Evolutionary conservation across 169 alveolate genomes (phyloP), one percentile per base, ranked within the genome.

Genomic region (Pseudocohnilembus persalinus): DNA sequence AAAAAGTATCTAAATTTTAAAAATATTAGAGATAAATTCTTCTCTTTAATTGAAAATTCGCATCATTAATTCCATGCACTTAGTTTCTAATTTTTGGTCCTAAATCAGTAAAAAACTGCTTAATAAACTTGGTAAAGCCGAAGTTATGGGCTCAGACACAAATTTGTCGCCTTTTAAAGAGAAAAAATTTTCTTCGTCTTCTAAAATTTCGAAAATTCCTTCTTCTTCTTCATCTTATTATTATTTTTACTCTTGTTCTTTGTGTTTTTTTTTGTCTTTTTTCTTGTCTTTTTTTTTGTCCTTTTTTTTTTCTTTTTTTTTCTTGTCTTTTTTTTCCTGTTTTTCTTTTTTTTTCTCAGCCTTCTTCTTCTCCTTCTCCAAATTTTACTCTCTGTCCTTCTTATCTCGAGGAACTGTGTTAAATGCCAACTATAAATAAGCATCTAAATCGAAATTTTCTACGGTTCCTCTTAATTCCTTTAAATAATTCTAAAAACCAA

Each of bases 11-110:
- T 82, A 74, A 35, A 82, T 27, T 20, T 82, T 73, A 16, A 1
- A 74, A 27, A 82, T 1, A 74, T 82, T 82, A 29, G 32, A 16
- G 49, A 34, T 73, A n/a, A 82, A 82, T 82, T 82, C 81, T 29
- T 82, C 80, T 82, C 75, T 82, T 34, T 82, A 74, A 28, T 78
- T 82, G 75, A 82, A 82, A n/a, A 82, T 33, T 74, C 87, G 72
- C 75, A 82, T 33, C 6, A 82, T 32, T 11, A 82, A 31, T 34
- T 74, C 29, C 16, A 82, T 27, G 76, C 81, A 33, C 34, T 80
- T 82, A 27, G 73, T 82, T 74, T 82, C 87, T 15, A 82, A 27
- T 29, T 74, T 73, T 49, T 82, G 31, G 73, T 82, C 87, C 16
- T 73, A 26, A 6, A 82, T 64, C 31, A 35, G 74, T 34, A 35